Percentiles rank a stretch among this genome's conserved stretches.
phyloP scores from a whole-genome alignment of 2,329 filamentous ascomycete species.

The Fusarium setosum region DNA sequence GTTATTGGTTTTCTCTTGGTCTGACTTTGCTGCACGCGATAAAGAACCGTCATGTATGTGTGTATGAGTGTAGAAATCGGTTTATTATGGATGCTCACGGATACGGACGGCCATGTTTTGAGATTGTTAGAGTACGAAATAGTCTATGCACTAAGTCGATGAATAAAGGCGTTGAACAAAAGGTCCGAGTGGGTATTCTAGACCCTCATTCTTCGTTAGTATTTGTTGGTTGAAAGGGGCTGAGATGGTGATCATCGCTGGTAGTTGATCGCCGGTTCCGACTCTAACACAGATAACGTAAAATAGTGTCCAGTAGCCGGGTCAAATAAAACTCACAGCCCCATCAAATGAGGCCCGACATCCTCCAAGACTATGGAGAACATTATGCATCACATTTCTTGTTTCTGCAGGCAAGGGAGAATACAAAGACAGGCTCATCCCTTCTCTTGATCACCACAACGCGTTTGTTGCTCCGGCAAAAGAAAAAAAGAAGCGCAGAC shows the following conservation, averaged over 20 bases:
- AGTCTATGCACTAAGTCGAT: constrained; percentile 17
- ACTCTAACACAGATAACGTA: too few species aligned
- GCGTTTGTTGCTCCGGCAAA: not conserved
- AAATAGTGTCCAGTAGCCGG: too few species aligned
- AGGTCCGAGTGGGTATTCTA: not conserved
- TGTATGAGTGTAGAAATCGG: constrained; percentile 31
- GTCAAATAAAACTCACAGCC: too few species aligned
- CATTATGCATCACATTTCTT: too few species aligned
- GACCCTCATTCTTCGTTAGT: not conserved
- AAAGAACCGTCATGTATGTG: not conserved
- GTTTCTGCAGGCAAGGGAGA: not conserved
- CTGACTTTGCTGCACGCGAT: constrained; percentile 8
- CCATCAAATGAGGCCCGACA: too few species aligned
- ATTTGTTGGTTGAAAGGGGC: too few species aligned
- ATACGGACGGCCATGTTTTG: constrained; percentile 21
- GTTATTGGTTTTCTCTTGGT: not conserved
- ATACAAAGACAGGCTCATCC: not conserved
- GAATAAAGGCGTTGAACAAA: not conserved
- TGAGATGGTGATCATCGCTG: too few species aligned
- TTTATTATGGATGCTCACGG: constrained; percentile 29
- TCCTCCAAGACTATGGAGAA: too few species aligned
- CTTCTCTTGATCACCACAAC: not conserved
- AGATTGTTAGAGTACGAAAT: constrained; percentile 25
- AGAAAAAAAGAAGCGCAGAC: not conserved
- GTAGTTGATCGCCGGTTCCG: too few species aligned